phyloP scores from a whole-genome alignment of 768 basidiomycete species.

The Coprinellus micaceus region DNA sequence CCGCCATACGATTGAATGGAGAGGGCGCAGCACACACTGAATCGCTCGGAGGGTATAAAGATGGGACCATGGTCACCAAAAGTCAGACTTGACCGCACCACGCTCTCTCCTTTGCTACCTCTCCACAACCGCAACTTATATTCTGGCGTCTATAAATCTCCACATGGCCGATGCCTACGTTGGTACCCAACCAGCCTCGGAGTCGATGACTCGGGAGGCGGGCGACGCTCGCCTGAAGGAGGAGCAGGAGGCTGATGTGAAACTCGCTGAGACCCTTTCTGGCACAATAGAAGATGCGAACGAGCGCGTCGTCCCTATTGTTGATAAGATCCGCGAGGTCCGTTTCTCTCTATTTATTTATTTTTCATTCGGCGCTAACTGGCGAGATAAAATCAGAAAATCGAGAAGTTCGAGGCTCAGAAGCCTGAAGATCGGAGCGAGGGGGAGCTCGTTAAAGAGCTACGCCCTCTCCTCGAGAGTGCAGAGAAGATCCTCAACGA shows the following conservation, averaged over 20 bases:
- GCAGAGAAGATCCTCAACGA: constrained; percentile 36
- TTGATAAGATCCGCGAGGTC: constrained; percentile 35
- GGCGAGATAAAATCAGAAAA: constrained; percentile 26
- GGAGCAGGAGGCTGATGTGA: constrained; percentile 21
- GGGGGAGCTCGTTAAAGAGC: constrained; percentile 30
- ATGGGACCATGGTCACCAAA: too few species aligned
- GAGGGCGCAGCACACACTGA: too few species aligned
- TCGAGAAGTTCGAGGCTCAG: constrained; percentile 29
- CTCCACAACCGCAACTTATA: too few species aligned
- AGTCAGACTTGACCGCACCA: too few species aligned
- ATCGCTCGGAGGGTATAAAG: too few species aligned
- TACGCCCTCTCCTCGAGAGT: constrained; percentile 34
- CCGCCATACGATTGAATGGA: too few species aligned
- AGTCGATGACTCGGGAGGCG: not conserved
- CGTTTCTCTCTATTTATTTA: not conserved
- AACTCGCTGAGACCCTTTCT: constrained; percentile 33
- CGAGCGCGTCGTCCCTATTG: constrained; percentile 24
- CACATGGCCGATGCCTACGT: too few species aligned
- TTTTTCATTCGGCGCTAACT: too few species aligned
- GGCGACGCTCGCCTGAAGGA: constrained; percentile 19
- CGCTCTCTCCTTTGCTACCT: too few species aligned
- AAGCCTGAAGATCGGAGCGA: constrained; percentile 36
- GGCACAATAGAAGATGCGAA: constrained; percentile 33
- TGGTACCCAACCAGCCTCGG: not conserved
- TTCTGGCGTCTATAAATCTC: too few species aligned